Percentiles rank a stretch among this genome's conserved stretches.
These are phyloP conservation scores for Tylopilus sp. DNA, from an alignment of 1,284 basidiomycete genomes.

Conservation along the genomic window DNA sequence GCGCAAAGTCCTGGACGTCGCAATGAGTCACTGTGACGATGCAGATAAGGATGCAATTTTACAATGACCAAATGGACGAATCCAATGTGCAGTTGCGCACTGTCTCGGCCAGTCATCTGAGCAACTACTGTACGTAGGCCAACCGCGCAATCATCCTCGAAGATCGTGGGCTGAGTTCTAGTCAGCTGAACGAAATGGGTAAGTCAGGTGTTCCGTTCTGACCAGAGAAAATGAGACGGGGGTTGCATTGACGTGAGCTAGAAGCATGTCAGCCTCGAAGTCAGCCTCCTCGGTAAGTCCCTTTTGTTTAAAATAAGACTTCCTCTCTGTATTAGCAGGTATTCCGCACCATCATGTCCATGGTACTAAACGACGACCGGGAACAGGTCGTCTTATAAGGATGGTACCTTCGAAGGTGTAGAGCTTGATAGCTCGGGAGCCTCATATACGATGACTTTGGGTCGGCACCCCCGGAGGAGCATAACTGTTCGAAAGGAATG, in stretches of 20 bases:
- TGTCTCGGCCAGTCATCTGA: conserved; percentile 20
- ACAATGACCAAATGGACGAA: conserved; percentile 20
- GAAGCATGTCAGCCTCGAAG: conserved; percentile 3
- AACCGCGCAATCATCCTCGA: conserved; percentile 21
- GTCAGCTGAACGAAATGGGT: conserved; percentile 4
- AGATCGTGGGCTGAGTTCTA: conserved; percentile 7
- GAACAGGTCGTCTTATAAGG: conserved; percentile 13
- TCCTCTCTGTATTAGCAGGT: not conserved
- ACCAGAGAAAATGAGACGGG: conserved; percentile 16
- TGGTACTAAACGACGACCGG: not conserved
- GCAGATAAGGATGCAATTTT: not conserved
- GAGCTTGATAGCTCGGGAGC: conserved; percentile 22
- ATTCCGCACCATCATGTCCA: conserved; percentile 10
- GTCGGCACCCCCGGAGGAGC: conserved; percentile 6
- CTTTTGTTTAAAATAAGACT: conserved; percentile 12
- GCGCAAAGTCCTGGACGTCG: conserved; percentile 21
- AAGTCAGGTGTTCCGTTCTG: not conserved
- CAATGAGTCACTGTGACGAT: conserved; percentile 2
- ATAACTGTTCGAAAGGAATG: conserved; percentile 20
- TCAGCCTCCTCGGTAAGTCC: conserved; percentile 10
- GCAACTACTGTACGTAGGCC: conserved; percentile 18
- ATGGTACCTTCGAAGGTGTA: conserved; percentile 19
- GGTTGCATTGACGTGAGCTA: not conserved
- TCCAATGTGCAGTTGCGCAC: conserved; percentile 8
- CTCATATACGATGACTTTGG: conserved; percentile 16